phyloP scores from a whole-genome alignment of 768 basidiomycete species.

The Suillus ampliporus region DNA sequence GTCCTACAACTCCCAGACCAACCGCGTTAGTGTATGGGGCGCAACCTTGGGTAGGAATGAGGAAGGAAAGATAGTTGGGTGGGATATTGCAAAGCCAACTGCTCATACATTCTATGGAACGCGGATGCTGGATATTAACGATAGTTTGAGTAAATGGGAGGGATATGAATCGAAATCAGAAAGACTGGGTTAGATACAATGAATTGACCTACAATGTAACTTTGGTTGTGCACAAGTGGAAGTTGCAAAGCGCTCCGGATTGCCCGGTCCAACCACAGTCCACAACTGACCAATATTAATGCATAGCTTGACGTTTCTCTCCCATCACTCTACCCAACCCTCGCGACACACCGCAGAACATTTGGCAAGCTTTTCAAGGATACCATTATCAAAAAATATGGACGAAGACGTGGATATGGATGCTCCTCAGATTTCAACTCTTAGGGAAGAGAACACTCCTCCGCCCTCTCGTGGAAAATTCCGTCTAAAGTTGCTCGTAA shows the following conservation, averaged over 20 bases:
- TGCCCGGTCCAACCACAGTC: constrained; percentile 1
- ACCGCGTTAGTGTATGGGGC: constrained; percentile 64
- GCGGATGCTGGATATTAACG: constrained; percentile 59
- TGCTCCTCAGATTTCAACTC: constrained; percentile 81
- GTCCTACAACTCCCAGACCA: constrained; percentile 54
- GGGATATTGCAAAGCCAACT: constrained; percentile 64
- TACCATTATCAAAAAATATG: constrained; percentile 26
- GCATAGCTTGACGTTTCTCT: background rate
- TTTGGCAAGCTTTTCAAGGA: background rate
- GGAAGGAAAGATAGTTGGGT: constrained; percentile 53
- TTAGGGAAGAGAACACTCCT: constrained; percentile 74
- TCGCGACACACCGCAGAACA: background rate
- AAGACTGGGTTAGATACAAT: constrained; percentile 29
- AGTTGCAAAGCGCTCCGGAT: background rate
- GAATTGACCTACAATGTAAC: too few species aligned
- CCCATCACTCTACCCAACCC: background rate
- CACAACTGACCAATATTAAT: background rate
- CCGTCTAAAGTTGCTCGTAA: constrained; percentile 57
- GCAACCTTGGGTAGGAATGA: constrained; percentile 58
- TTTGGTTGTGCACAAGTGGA: too few species aligned
- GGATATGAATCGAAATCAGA: constrained; percentile 62
- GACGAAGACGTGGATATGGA: constrained; percentile 68
- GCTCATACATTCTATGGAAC: constrained; percentile 70
- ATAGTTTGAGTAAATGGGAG: constrained; percentile 65
- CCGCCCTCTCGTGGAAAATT: constrained; percentile 56